Conservation (phyloP, 2,329 filamentous ascomycete genomes). For the Apiospora saccharicola region DNA sequence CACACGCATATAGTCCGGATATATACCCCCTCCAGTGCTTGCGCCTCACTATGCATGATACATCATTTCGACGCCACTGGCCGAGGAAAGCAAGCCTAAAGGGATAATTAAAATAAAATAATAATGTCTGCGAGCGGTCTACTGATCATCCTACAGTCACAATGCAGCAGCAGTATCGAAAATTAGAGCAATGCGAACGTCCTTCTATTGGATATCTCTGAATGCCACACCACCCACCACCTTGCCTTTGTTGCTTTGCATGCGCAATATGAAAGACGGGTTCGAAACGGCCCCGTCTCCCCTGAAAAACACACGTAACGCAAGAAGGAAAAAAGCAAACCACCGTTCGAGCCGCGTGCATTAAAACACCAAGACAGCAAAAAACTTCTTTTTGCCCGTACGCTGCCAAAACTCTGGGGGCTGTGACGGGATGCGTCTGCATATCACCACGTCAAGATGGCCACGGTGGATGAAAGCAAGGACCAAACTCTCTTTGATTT, state of each 20-base stretch:
- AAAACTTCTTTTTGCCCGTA: constrained; percentile 10
- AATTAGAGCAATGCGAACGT: constrained; percentile 6
- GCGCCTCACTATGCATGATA: constrained; percentile 5
- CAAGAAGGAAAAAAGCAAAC: constrained; percentile 3
- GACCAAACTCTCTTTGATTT: neutral
- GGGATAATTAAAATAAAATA: neutral
- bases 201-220: constrained; percentile 25
- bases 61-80: neutral
- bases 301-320: constrained; percentile 5
- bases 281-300: neutral
- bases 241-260: neutral
- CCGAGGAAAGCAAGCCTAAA: neutral
- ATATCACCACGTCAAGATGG: neutral
- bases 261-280: neutral
- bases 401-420: neutral
- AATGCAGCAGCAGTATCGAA: constrained; percentile 1
- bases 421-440: neutral
- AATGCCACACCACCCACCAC: constrained; percentile 7
- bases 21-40: neutral
- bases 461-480: neutral
- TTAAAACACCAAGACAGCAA: neutral
- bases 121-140: neutral
- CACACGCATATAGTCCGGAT: neutral
- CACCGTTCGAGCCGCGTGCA: constrained; percentile 5
- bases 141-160: neutral